phyloP scores from a whole-genome alignment of 805 yeast genomes.

The Myxozyma sirexii region DNA sequence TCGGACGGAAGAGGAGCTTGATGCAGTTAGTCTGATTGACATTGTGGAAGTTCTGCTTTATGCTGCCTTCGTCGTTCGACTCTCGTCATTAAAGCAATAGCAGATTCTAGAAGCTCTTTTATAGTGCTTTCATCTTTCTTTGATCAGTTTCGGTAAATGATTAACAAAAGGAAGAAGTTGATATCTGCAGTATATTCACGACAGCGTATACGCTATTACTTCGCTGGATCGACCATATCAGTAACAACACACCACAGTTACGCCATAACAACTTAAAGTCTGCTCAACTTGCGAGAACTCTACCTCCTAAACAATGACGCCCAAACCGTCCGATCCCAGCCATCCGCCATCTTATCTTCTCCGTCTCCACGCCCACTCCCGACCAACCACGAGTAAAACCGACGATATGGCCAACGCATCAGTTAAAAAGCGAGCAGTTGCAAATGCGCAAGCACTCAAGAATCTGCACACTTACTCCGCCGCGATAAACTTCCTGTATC shows the following conservation, averaged over 20 bases:
- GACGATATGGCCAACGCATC: constrained; percentile 50
- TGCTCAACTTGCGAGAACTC: neutral
- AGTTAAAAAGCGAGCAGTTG: constrained; percentile 46
- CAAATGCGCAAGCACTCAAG: constrained; percentile 42
- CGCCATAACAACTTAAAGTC: neutral
- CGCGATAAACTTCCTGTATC: constrained; percentile 46
- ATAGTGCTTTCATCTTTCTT: too few species aligned
- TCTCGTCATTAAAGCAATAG: too few species aligned
- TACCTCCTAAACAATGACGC: neutral
- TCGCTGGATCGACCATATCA: too few species aligned
- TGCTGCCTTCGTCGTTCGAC: too few species aligned
- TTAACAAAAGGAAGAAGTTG: too few species aligned
- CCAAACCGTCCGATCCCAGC: neutral
- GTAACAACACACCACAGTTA: too few species aligned
- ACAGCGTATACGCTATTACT: too few species aligned
- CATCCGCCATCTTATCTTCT: neutral
- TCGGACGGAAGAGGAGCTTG: constrained; percentile 22
- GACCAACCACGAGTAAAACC: neutral
- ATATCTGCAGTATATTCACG: too few species aligned
- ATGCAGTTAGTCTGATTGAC: constrained; percentile 29
- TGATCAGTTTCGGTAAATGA: too few species aligned
- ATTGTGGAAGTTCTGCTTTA: constrained; percentile 4
- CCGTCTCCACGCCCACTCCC: neutral
- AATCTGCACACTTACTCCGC: constrained; percentile 45
- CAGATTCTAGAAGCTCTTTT: too few species aligned